Evolutionary conservation across 768 basidiomycete species (phyloP).

Genomic region (Wakefieldia striispora): DNA sequence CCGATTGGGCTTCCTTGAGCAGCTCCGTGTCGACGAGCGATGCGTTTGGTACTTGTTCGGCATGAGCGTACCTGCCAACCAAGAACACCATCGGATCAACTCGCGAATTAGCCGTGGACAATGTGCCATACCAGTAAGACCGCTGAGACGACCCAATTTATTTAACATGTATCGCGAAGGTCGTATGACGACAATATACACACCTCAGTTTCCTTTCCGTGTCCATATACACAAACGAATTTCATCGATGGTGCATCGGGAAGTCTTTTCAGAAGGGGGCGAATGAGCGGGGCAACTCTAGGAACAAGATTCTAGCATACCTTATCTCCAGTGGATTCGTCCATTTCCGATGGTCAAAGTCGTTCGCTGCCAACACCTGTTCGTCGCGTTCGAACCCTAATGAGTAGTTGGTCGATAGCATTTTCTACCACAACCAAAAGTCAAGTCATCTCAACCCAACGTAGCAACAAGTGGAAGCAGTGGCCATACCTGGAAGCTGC

Average conservation of each 20-base stretch:
- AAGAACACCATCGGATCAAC: neutral
- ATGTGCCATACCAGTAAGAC: slow-evolving; percentile 72
- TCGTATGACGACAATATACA: slow-evolving; percentile 18
- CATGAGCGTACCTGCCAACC: slow-evolving; percentile 63
- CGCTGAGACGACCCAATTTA: slow-evolving; percentile 43
- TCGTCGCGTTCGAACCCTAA: slow-evolving; percentile 84
- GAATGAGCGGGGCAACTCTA: neutral
- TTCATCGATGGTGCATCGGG: slow-evolving; percentile 91
- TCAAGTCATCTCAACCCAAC: neutral
- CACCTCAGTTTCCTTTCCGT: slow-evolving; percentile 94
- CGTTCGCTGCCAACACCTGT: slow-evolving; percentile 58
- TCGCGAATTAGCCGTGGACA: neutral
- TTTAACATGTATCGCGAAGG: neutral
- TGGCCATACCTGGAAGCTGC: slow-evolving; percentile 66
- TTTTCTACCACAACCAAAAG: slow-evolving; percentile 43
- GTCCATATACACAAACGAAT: slow-evolving; percentile 90
- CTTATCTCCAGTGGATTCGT: slow-evolving; percentile 84
- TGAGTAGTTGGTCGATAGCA: slow-evolving; percentile 84
- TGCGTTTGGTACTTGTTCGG: slow-evolving; percentile 67
- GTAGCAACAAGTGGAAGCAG: slow-evolving; percentile 2
- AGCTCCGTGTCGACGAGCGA: slow-evolving; percentile 41
- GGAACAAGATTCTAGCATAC: slow-evolving; percentile 31
- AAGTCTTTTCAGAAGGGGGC: slow-evolving; percentile 44
- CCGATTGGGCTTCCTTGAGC: slow-evolving; percentile 44
- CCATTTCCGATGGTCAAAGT: slow-evolving; percentile 82